Evolutionary conservation across 1,284 basidiomycete species (phyloP), one percentile per base, ranked within the genome.

Genomic region (Marasmius fiardii): DNA sequence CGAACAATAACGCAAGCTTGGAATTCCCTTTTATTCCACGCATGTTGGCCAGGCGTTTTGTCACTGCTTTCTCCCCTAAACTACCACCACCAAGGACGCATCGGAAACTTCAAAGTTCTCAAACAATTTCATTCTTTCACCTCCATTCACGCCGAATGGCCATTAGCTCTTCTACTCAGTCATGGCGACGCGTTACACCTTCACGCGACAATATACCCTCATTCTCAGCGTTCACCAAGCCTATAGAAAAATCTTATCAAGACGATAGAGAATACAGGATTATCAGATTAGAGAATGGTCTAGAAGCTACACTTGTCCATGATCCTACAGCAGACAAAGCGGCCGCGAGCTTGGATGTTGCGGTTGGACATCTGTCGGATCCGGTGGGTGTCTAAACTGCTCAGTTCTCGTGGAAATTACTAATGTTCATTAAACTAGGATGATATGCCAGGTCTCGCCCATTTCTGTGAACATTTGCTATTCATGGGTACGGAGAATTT

Each of bases 381-480:
- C 97, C 96, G 5, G 93, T 92, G 65, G 73, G 90, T 79, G 16
- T 28, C 35, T 18, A 31, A n/a, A 26, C 4, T 31, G 58, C 26
- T 33, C 28, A 35, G 28, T 48, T 52, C 14, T 55, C 20, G 33
- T 12, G 43, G 44, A 11, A 7, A 28, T 12, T n/a, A 44, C 37
- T 63, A 43, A 59, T 53, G 23, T 24, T 21, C 47, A n/a, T n/a
- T 12, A 58, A 5, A 45, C 24, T 58, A 92, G 89, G 83, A 81
- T 67, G 91, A 93, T 66, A 89, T 93, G 80, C 90, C 90, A 16
- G 93, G 94, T 43, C 79, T 94, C 44, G 93, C 93, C 54, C 92
- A 95, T 71, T 94, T 93, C 66, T 93, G 95, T 74, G 96, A 99
- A 71, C 96, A 99, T 71, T 71, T 99, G 54, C 76, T 98, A 61